These are phyloP conservation scores for Triticum dicoccoides DNA, from an alignment of 176 grass and related monocot genomes.

Conservation along the genomic window DNA sequence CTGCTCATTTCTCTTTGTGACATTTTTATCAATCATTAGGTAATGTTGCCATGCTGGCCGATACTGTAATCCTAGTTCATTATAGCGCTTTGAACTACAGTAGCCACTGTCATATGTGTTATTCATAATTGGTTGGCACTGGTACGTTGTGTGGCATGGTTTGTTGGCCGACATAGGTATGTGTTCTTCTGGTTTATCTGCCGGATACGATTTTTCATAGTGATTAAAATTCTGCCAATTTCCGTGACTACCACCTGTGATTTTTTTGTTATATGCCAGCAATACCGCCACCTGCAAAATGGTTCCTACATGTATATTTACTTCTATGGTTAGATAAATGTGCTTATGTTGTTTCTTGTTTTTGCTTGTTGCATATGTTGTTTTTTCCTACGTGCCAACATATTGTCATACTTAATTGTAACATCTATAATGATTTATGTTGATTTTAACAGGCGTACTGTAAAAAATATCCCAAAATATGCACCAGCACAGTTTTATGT, in stretches of 20 bases:
- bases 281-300: not conserved
- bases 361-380: not conserved
- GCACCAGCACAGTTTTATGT: conserved; percentile 95
- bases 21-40: not conserved
- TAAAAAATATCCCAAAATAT: conserved; percentile 99
- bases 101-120: not conserved
- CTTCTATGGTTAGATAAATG: not conserved
- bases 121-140: not conserved
- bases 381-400: not conserved
- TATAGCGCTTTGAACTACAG: not conserved
- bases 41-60: not conserved
- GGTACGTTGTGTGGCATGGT: not conserved
- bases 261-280: not conserved
- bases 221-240: not conserved
- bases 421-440: conserved; percentile 15
- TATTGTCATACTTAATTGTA: not conserved
- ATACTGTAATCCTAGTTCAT: not conserved
- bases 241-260: not conserved
- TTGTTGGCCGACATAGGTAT: not conserved
- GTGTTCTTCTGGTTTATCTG: not conserved
- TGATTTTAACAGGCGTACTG: conserved; percentile 61
- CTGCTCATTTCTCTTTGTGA: not conserved
- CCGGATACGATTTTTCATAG: not conserved
- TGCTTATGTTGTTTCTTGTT: not conserved
- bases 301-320: not conserved